Evolutionary conservation across 2,329 filamentous ascomycete species (phyloP).

Genomic region (Colletotrichum shisoi): DNA sequence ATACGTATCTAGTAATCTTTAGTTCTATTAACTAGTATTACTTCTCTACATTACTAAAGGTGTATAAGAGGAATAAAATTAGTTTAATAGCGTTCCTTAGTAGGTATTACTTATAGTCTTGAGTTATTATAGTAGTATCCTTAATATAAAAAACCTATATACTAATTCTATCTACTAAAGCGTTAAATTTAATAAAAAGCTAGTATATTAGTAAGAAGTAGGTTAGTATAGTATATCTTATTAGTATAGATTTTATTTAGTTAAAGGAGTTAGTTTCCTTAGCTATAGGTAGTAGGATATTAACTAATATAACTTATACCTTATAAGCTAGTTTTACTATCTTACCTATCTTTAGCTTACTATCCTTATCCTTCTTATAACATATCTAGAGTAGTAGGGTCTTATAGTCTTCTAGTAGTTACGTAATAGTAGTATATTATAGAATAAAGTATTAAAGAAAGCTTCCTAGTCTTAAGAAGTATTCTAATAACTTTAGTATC

Average conservation of each 20-base stretch:
- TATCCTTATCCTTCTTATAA: not conserved
- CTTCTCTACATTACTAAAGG: not conserved
- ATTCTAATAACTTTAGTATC: not conserved
- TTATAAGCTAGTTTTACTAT: not conserved
- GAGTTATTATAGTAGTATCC: fast-evolving
- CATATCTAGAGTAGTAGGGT: not conserved
- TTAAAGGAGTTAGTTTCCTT: not conserved
- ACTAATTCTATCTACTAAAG: not conserved
- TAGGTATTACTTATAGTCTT: not conserved
- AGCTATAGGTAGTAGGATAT: not conserved
- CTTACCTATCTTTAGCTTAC: not conserved
- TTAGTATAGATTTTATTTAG: too few species aligned
- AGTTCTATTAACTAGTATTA: not conserved
- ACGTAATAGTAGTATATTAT: not conserved
- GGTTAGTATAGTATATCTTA: too few species aligned
- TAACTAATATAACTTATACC: not conserved
- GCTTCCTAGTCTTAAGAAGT: not conserved
- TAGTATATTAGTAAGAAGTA: too few species aligned
- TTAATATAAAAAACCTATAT: not conserved
- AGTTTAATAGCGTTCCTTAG: not conserved
- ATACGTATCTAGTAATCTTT: not conserved
- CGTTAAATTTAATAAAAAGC: not conserved
- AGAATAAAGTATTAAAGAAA: not conserved
- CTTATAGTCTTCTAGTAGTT: not conserved
- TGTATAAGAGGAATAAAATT: not conserved